Conservation (phyloP, 2,329 filamentous ascomycete genomes). For the Akanthomyces dipterigenus region DNA sequence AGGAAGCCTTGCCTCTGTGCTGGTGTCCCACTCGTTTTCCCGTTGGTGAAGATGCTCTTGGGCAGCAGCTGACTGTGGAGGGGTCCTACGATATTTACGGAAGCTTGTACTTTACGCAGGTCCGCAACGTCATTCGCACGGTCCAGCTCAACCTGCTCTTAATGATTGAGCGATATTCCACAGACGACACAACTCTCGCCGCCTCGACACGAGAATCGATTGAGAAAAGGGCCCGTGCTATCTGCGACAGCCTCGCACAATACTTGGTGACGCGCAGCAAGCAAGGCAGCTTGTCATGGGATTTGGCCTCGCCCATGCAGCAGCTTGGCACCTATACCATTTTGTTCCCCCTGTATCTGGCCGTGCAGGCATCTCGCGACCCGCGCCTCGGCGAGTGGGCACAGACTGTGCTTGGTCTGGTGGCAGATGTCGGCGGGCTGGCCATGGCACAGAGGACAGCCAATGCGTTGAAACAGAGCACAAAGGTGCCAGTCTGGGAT, state of each 20-base stretch:
- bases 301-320: slow-evolving; percentile 17
- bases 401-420: slow-evolving; percentile 11
- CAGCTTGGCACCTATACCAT: slow-evolving; percentile 17
- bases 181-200: neutral
- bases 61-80: slow-evolving; percentile 10
- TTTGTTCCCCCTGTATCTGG: slow-evolving; percentile 16
- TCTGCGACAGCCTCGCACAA: slow-evolving; percentile 18
- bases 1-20: slow-evolving; percentile 8
- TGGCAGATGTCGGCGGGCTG: slow-evolving; percentile 16
- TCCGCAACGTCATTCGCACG: slow-evolving; percentile 18
- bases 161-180: slow-evolving; percentile 4
- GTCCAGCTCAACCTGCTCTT: slow-evolving; percentile 17
- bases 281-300: slow-evolving; percentile 3
- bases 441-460: slow-evolving; percentile 14
- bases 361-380: slow-evolving; percentile 14
- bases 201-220: neutral
- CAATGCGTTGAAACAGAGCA: slow-evolving; percentile 5
- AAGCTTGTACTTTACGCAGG: slow-evolving; percentile 18
- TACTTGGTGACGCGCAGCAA: slow-evolving; percentile 13
- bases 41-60: neutral
- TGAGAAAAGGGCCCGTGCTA: neutral
- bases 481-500: slow-evolving; percentile 13
- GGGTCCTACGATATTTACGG: slow-evolving; percentile 17
- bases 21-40: slow-evolving; percentile 12
- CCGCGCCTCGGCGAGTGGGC: slow-evolving; percentile 12